Evolutionary conservation across 1,284 basidiomycete genomes (phyloP), one percentile per base, ranked within the genome.

Genomic region (Acaromyces ingoldii): DNA sequence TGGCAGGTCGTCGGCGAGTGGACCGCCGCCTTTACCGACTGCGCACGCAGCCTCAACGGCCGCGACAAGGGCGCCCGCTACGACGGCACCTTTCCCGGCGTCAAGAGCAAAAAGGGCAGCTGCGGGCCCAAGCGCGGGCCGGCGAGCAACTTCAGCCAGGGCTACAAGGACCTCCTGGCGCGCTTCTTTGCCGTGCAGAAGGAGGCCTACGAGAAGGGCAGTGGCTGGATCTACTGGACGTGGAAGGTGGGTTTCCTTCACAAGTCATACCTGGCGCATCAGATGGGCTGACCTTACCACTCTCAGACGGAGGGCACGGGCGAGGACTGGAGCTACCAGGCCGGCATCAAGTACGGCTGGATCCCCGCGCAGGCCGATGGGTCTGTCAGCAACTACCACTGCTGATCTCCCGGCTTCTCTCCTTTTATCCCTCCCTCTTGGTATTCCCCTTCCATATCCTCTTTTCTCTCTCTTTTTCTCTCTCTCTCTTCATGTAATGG

Each of bases 151-250:
- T 95, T 91, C 77, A 87, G 83, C 67, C 76, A 81, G 17, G 80
- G 79, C 55, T 95, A 89, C 81, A 93, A 91, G 82, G 82, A 80
- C 1, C 89, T 88, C 80, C 77, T 96, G 51, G 79, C 87, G 43
- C 81, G 86, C 73, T 85, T 82, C 76, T 95, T 85, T 83, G 89
- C 91, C 73, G 86, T 87, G 0, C 91, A 93, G 56, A 63, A 60
- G n/a, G 61, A 63, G 36, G 63, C 67, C 15, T 71, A 71, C 48
- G 68, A 73, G 49, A 51, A 47, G 13, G 62, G 68, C 9, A 81
- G 83, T 47, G 87, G 87, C n/a, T 88, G 86, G 86, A 78, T 86
- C n/a, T 86, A 81, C 71, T 88, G 86, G 86, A 83, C 86, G 10
- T 88, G 86, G 85, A 87, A 87, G 81, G 84, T 82, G 22, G 68